These are phyloP conservation scores for Copromyces sp. DNA, from an alignment of 495 filamentous ascomycete species.

Conservation along the genomic window DNA sequence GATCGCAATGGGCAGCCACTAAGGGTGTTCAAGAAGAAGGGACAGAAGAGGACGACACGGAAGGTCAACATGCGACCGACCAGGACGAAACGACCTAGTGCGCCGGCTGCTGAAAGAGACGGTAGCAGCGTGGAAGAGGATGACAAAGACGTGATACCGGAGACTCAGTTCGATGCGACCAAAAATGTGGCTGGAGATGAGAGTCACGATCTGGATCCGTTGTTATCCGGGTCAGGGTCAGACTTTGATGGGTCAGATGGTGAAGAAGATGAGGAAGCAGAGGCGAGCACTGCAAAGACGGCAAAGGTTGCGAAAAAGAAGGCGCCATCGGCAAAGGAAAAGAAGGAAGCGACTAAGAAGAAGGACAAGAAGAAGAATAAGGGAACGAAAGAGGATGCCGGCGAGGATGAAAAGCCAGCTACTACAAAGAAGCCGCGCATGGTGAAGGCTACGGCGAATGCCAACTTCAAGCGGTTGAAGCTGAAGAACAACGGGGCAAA, in stretches of 20 bases:
- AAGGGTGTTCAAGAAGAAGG: constrained; percentile 79
- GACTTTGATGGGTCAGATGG: constrained; percentile 13
- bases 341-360: constrained; percentile 13
- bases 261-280: constrained; percentile 23
- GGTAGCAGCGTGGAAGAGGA: constrained; percentile 14
- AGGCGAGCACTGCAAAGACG: constrained; percentile 16
- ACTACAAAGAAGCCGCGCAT: constrained; percentile 36
- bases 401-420: constrained; percentile 41
- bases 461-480: constrained; percentile 78
- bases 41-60: constrained; percentile 78
- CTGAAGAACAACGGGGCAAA: constrained; percentile 53
- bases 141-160: constrained; percentile 23
- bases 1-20: constrained; percentile 39
- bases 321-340: constrained; percentile 14
- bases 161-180: constrained; percentile 32
- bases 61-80: constrained; percentile 59
- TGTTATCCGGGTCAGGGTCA: constrained; percentile 1
- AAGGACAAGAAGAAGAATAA: constrained; percentile 21
- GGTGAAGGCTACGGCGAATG: constrained; percentile 62
- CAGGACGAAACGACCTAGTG: constrained; percentile 31
- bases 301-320: constrained; percentile 14
- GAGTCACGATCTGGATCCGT: constrained; percentile 5
- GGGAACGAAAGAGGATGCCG: constrained; percentile 34
- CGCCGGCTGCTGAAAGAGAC: constrained; percentile 12
- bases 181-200: constrained; percentile 14